A percentile compares a stretch with the other conserved stretches of the same genome.
Evolutionary conservation across 139 green algal species (phyloP).

Genomic region (Bryopsis sp.): DNA sequence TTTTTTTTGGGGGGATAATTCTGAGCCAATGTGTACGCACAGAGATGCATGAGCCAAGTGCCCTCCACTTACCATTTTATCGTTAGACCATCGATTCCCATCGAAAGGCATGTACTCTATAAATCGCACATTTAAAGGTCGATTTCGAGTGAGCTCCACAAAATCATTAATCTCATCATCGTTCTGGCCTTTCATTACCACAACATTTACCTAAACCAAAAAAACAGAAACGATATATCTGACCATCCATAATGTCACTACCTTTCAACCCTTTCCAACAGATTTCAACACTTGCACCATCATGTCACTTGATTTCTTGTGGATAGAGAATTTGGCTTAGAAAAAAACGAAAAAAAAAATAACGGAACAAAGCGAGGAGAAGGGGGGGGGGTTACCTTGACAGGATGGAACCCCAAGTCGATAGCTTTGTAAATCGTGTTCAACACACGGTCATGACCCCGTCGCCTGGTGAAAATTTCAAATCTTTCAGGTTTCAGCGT

Average conservation of each 20-base stretch:
- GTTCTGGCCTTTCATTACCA: constrained; percentile 95
- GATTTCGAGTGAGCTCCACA: constrained; percentile 73
- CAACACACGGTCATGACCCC: constrained; percentile 71
- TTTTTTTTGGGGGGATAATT: no score
- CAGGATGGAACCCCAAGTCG: constrained; percentile 65
- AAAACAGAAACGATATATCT: no score
- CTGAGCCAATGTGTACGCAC: background rate
- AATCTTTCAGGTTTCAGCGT: constrained; percentile 82
- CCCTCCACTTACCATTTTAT: constrained; percentile 65
- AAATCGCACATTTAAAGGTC: constrained; percentile 94
- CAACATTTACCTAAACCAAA: constrained; percentile 81
- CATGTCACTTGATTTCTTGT: no score
- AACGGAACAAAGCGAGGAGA: background rate
- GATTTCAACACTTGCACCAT: no score
- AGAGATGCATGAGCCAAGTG: no score
- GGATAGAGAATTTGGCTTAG: no score
- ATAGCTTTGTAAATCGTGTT: constrained; percentile 62
- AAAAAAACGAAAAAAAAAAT: no score
- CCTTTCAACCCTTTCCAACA: no score
- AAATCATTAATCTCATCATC: constrained; percentile 95
- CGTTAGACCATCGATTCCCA: constrained; percentile 85
- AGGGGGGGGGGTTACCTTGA: constrained; percentile 47
- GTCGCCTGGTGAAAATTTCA: constrained; percentile 73
- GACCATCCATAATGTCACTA: no score
- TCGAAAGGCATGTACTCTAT: constrained; percentile 99